phyloP scores from a whole-genome alignment of 805 yeast species.

The Saturnispora serradocipensis region DNA sequence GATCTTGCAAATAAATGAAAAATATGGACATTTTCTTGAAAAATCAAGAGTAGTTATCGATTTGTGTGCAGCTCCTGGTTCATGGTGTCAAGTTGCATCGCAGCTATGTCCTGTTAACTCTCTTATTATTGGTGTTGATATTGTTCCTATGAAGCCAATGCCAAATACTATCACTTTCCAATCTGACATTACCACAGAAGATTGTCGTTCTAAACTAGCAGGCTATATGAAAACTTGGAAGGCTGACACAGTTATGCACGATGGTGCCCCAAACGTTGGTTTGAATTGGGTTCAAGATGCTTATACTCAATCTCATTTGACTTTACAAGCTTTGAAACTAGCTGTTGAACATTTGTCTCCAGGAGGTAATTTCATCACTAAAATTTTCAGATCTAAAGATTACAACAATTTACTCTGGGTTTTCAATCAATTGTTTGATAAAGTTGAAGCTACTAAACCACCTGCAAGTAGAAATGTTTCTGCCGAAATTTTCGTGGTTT shows the following conservation, averaged over 20 bases:
- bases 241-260: slow-evolving; percentile 95
- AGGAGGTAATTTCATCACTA: slow-evolving; percentile 94
- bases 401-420: slow-evolving; percentile 97
- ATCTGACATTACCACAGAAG: slow-evolving; percentile 96
- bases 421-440: slow-evolving; percentile 88
- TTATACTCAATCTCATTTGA: slow-evolving; percentile 92
- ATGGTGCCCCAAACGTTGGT: slow-evolving; percentile 99
- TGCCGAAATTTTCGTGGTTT: slow-evolving; percentile 97
- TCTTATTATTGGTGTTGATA: slow-evolving; percentile 95
- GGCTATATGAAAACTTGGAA: slow-evolving; percentile 98
- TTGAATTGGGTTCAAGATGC: slow-evolving; percentile 99
- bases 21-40: slow-evolving; percentile 90
- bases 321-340: slow-evolving; percentile 82
- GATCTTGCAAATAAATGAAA: slow-evolving; percentile 88
- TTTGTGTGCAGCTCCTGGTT: slow-evolving; percentile 98
- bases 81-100: slow-evolving; percentile 99
- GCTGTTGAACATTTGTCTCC: slow-evolving; percentile 88
- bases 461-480: slow-evolving; percentile 98
- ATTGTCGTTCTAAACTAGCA: slow-evolving; percentile 87
- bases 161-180: slow-evolving; percentile 93
- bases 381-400: slow-evolving; percentile 97
- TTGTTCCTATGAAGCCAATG: slow-evolving; percentile 93
- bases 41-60: slow-evolving; percentile 94
- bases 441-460: slow-evolving; percentile 97
- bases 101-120: slow-evolving; percentile 88